Conservation (phyloP, 1,284 basidiomycete genomes). For the Anthracocystis panici-leucophaei region DNA sequence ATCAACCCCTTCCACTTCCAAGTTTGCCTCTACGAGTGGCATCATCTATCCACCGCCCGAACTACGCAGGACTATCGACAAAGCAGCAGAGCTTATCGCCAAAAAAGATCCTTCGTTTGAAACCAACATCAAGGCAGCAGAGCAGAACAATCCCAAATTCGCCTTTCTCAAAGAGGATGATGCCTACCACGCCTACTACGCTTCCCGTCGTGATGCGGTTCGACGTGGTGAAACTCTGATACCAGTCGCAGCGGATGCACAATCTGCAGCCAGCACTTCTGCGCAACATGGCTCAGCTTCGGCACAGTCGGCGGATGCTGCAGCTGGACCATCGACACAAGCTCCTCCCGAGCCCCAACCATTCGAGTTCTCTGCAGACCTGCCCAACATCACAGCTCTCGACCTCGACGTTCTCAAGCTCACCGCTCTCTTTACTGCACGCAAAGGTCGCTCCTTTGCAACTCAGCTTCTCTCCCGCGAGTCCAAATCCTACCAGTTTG, state of each 20-base stretch:
- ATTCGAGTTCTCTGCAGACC: conserved; percentile 86
- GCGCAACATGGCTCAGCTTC: conserved; percentile 10
- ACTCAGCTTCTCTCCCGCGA: conserved; percentile 86
- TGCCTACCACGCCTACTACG: conserved; percentile 67
- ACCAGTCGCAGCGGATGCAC: conserved; percentile 14
- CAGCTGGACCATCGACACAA: conserved; percentile 15
- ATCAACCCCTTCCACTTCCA: conserved; percentile 27
- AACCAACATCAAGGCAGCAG: conserved; percentile 62
- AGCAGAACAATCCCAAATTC: conserved; percentile 62
- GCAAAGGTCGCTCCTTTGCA: conserved; percentile 88
- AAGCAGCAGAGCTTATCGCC: conserved; percentile 92
- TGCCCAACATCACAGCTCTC: conserved; percentile 88
- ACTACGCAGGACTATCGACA: conserved; percentile 87
- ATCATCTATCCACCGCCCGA: conserved; percentile 71
- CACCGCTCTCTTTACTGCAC: conserved; percentile 94
- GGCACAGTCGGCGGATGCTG: neutral
- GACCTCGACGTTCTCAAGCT: conserved; percentile 78
- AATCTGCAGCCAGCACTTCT: conserved; percentile 6
- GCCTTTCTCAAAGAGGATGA: conserved; percentile 63
- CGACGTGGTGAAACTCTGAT: conserved; percentile 41
- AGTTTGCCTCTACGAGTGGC: conserved; percentile 57
- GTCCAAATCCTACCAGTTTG: conserved; percentile 95
- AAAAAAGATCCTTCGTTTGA: conserved; percentile 66
- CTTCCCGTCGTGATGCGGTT: conserved; percentile 55
- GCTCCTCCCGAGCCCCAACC: conserved; percentile 80